phyloP scores from a whole-genome alignment of 106 monocot species.

The Apostasia shenzhenica region DNA sequence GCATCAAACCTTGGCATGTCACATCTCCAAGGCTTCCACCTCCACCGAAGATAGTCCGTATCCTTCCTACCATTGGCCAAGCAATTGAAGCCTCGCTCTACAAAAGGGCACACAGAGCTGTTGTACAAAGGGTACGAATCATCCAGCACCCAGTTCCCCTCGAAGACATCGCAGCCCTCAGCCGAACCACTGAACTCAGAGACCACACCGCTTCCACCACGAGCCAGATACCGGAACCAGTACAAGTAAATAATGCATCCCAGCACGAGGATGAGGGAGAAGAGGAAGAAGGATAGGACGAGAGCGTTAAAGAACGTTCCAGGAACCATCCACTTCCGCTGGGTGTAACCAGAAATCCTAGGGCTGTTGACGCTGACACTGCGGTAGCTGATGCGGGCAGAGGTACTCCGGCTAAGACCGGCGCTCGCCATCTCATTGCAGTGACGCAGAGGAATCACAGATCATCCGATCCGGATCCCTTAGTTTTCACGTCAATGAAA shows the following conservation, averaged over 20 bases:
- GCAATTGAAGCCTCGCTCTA: slow-evolving; percentile 90
- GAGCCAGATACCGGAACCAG: slow-evolving; percentile 22
- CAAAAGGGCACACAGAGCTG: slow-evolving; percentile 78
- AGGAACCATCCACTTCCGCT: slow-evolving; percentile 36
- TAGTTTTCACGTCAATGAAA: too few species aligned
- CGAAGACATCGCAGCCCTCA: slow-evolving; percentile 54
- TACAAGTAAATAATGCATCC: slow-evolving; percentile 39
- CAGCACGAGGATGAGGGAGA: slow-evolving; percentile 33
- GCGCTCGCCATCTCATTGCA: slow-evolving; percentile 29
- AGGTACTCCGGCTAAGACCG: slow-evolving; percentile 28
- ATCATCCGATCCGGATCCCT: too few species aligned
- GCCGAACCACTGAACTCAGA: slow-evolving; percentile 16
- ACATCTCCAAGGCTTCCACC: slow-evolving; percentile 78
- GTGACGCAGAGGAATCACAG: neutral
- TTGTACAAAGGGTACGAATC: slow-evolving; percentile 68
- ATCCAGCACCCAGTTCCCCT: slow-evolving; percentile 75
- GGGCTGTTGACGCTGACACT: slow-evolving; percentile 42
- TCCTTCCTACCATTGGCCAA: slow-evolving; percentile 87
- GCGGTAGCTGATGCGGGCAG: slow-evolving; percentile 37
- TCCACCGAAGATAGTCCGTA: slow-evolving; percentile 69
- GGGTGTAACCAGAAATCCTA: slow-evolving; percentile 22
- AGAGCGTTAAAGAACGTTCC: slow-evolving; percentile 25
- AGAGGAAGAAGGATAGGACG: slow-evolving; percentile 31
- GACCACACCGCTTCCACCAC: neutral
- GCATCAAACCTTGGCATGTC: slow-evolving; percentile 67